Percentiles rank a stretch among this genome's conserved stretches.
These are phyloP conservation scores for Daedaleopsis nitida DNA, from an alignment of 768 basidiomycete genomes.

Conservation along the genomic window DNA sequence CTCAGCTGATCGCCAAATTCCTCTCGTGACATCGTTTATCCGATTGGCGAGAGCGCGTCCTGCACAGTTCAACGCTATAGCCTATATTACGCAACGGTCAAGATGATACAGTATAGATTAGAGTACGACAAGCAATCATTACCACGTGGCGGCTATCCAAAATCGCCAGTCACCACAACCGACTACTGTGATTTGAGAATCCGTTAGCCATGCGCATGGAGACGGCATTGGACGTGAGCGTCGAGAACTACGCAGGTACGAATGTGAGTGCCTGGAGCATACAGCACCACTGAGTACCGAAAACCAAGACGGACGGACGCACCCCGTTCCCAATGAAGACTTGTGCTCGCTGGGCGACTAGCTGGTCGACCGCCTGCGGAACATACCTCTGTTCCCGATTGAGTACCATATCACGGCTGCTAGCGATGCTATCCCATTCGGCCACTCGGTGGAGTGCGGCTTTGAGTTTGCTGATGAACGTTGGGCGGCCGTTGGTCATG, in stretches of 20 bases:
- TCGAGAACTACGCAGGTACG: slow-evolving; percentile 41
- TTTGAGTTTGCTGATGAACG: slow-evolving; percentile 52
- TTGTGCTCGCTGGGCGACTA: slow-evolving; percentile 62
- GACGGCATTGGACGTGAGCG: slow-evolving; percentile 49
- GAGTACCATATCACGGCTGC: slow-evolving; percentile 56
- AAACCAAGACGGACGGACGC: slow-evolving; percentile 24
- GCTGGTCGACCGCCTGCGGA: slow-evolving; percentile 65
- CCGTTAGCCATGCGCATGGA: slow-evolving; percentile 43
- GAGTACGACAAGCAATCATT: too few species aligned
- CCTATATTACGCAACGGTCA: too few species aligned
- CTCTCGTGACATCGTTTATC: too few species aligned
- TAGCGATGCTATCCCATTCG: slow-evolving; percentile 51
- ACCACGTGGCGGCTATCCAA: too few species aligned
- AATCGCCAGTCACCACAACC: slow-evolving; percentile 38
- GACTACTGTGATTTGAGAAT: slow-evolving; percentile 35
- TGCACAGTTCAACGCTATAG: too few species aligned
- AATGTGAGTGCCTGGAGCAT: too few species aligned
- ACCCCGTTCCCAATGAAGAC: slow-evolving; percentile 74
- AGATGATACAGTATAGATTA: too few species aligned
- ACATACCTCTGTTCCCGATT: slow-evolving; percentile 58
- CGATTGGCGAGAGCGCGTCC: too few species aligned
- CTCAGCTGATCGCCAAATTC: too few species aligned
- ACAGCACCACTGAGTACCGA: neutral
- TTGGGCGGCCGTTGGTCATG: slow-evolving; percentile 62
- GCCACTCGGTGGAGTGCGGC: slow-evolving; percentile 37